Evolutionary conservation across 2,329 filamentous ascomycete genomes (phyloP), one percentile per base, ranked within the genome.

Genomic region (Diplocarpon rosae): DNA sequence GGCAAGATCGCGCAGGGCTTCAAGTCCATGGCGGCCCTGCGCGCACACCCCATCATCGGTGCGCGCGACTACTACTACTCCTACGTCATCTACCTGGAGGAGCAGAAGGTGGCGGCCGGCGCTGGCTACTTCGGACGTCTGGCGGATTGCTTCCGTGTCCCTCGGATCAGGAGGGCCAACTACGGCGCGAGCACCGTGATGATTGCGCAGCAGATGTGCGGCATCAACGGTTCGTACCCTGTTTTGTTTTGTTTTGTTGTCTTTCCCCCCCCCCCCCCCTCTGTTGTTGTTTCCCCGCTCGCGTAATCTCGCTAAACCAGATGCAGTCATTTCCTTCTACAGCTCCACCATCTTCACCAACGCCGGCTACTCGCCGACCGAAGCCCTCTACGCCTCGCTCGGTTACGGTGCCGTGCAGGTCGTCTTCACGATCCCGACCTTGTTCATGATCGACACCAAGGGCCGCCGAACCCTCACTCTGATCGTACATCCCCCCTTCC

Each of bases 271-370:
- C 20, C 7, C 20, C 20, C 20, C 20, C 20, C 20, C 20, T 24
- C 20, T 24, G 20, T 24, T 7, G 20, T 24, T 3, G 20, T 3
- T 24, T 24, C 20, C 20, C 20, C 20, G 20, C 20, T 24, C 20
- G 20, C 20, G n/a, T n/a, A 24, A 3, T 24, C 20, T 24, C 7
- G 20, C 20, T 24, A 7, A 24, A 24, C 20, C 3, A 24, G 20
- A 3, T 7, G 20, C 20, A 60, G 82, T 85, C 45, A 81, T 86
- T 42, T 78, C 81, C 1, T 87, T 87, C 61, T 86, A 87, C 63
- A 80, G 75, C 1, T 78, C 76, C 0, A 79, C 76, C 3, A 66
- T 79, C 11, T 78, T 79, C 52, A 54, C 61, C 30, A 60, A 78
- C 2, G 72, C 78, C 1, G 78, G 78, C 6, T 74, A 76, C 15